Evolutionary conservation across 352 stramenopile genomes (phyloP), one percentile per base, ranked within the genome.

Genomic region (Globisporangium abappressorium): DNA sequence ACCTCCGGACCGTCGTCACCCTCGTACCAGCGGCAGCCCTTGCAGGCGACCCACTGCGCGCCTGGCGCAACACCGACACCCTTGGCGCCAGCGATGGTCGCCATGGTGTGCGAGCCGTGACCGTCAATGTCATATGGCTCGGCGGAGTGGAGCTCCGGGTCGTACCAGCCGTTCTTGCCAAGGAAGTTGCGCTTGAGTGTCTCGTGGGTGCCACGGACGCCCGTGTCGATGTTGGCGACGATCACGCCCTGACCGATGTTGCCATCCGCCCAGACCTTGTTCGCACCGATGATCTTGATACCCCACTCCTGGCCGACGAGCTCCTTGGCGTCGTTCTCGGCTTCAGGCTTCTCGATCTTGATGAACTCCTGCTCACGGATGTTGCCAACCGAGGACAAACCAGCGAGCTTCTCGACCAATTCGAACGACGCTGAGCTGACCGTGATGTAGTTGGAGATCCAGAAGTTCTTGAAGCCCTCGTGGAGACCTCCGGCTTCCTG

Each of bases 371-470:
- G 38, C 8, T 69, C 55, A 18, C 54, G 61, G 36, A 78, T 76
- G 15, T 56, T 20, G 26, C 33, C 7, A 15, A 78, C 33, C 9
- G 61, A 60, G 1, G 46, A 0, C 2, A 76, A 5, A 4, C 34
- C 34, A 2, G 53, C 49, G 5, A 78, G 61, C 41, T 76, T 73
- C n/a, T 67, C 38, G 46, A 78, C 20, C 0, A 78, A 28, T 15
- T 70, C 68, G 28, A 56, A 60, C n/a, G 69, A 57, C 2, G 62
- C 69, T 0, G 20, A 33, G 15, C 66, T 49, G 5, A 78, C 59
- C 33, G 41, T 68, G 15, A 76, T 33, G 22, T 64, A 15, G 67
- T 73, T 76, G 41, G 61, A 49, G 57, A 78, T 75, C 72, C 72
- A 78, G 62, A 69, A 76, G 34, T 46, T 64, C 64, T 69, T 69